Evolutionary conservation across 805 yeast genomes (phyloP), one percentile per base, ranked within the genome.

Genomic region (Myxozyma lipomycoides): DNA sequence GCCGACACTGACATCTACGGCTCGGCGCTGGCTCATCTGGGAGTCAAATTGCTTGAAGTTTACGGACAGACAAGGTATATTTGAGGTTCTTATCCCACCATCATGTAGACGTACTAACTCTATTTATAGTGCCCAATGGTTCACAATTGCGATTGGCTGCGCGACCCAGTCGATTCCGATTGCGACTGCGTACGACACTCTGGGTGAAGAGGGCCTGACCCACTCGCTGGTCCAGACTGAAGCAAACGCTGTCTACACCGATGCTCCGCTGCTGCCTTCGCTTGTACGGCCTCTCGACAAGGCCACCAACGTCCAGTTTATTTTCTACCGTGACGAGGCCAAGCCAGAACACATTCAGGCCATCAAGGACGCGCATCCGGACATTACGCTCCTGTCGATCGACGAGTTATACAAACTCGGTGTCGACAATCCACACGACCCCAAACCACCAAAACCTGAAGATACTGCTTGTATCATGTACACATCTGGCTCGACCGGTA

Each of bases 101-200:
- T 12, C 19, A 12, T 38, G 46, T 44, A 34, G 30, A 45, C 46
- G 4, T 10, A 19, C 10, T 18, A n/a, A 2, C 23, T 25, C 15
- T 3, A 22, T 24, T 12, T 25, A 26, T 18, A 50, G 56, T 26
- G 59, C 59, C 10, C 49, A 44, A 30, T 55, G 59, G 59, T 34
- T 55, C 19, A 37, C 56, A 21, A 38, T 48, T 34, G 55, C 58
- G n/a, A 46, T 51, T 35, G 53, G 90, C 15, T 77, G 87, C 46
- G 79, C 80, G 61, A 73, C 89, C 46, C 96, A 88, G 69, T 71
- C 78, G 44, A 83, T 93, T 53, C 86, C 98, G 22, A 77, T 85
- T 50, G 98, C 89, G 37, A 93, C 98, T 15, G 98, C 98, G 35
- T 93, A 93, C 69, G 97, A 90, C 68, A 88, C 96, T 39, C 75